Percentiles rank a stretch among this genome's conserved stretches.
phyloP scores from a whole-genome alignment of 805 yeast species.

The Starmerella kuoi region DNA sequence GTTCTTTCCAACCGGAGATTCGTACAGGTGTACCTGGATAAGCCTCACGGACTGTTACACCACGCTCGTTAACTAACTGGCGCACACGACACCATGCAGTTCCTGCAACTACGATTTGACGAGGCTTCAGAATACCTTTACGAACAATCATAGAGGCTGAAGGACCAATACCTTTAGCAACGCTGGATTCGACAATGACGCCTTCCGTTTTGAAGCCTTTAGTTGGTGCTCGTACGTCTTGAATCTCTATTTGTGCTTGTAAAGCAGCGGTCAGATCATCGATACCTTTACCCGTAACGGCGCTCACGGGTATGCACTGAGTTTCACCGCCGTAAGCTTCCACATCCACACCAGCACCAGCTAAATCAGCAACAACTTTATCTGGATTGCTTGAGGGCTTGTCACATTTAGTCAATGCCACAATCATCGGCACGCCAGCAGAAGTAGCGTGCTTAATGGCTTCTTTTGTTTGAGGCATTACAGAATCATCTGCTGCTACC shows the following conservation, averaged over 20 bases:
- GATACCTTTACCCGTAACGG: slow-evolving; percentile 81
- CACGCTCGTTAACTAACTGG: slow-evolving; percentile 62
- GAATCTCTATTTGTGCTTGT: slow-evolving; percentile 68
- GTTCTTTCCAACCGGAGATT: slow-evolving; percentile 84
- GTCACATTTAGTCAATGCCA: slow-evolving; percentile 89
- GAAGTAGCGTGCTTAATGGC: slow-evolving; percentile 86
- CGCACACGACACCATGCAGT: slow-evolving; percentile 74
- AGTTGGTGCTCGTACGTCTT: slow-evolving; percentile 57
- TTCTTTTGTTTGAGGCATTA: slow-evolving; percentile 94
- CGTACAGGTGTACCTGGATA: slow-evolving; percentile 86
- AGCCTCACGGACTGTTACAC: slow-evolving; percentile 50
- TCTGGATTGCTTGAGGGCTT: slow-evolving; percentile 64
- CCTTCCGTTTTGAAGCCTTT: slow-evolving; percentile 49
- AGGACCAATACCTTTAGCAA: slow-evolving; percentile 70
- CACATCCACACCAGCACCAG: slow-evolving; percentile 64
- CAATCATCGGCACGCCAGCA: slow-evolving; percentile 71
- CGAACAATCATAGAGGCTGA: slow-evolving; percentile 75
- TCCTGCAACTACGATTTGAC: slow-evolving; percentile 74
- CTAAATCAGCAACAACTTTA: slow-evolving; percentile 63
- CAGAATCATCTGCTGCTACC: slow-evolving; percentile 94
- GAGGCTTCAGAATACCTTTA: slow-evolving; percentile 61
- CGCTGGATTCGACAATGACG: slow-evolving; percentile 76
- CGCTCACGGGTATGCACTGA: slow-evolving; percentile 78
- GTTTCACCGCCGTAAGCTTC: slow-evolving; percentile 95
- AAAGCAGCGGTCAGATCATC: slow-evolving; percentile 82